Evolutionary conservation across 2,329 filamentous ascomycete species (phyloP), one percentile per base, ranked within the genome.

Genomic region (Diaporthe vexans): DNA sequence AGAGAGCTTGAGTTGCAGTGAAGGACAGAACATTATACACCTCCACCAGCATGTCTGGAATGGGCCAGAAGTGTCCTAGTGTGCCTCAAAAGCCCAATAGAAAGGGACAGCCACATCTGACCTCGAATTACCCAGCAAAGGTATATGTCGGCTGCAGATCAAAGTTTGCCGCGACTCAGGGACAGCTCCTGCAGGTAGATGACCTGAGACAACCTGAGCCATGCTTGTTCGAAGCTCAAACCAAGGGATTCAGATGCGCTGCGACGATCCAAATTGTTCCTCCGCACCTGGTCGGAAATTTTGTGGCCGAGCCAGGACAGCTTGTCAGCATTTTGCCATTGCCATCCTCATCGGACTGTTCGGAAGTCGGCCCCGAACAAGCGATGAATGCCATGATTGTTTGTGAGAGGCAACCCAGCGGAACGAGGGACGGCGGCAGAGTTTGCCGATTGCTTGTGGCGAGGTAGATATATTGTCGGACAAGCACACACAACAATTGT

Each of bases 391-490:
- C 29, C 43, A 51, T 67, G 43, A 43, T n/a, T 51, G 9, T 35
- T 17, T 52, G 11, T 29, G n/a, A 19, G 63, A 67, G 63, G 63
- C 15, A 67, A 52, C 63, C 63, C 33, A 40, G 46, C 46, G 33
- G 33, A 17, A 48, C 40, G 13, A 15, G 29, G 40, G 8, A 19
- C 9, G 8, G 48, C 63, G 21, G 63, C 46, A 67, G 11, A 26
- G 7, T 37, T 37, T 67, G 46, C 63, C 63, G 46, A 24, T 51
- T 52, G 63, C 29, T 24, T 6, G 33, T 67, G 63, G 63, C 63
- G 63, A 52, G 19, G 13, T 67, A 37, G 46, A 52, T 67, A 52
- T 67, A 24, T 37, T 63, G 58, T 63, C 58, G 19, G 26, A 46
- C 7, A 26, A 29, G 29, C 7, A 35, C 51, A 26, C 13, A 15